These are phyloP conservation scores for Dentipellis fragilis DNA, from an alignment of 768 basidiomycete genomes.

Conservation along the genomic window DNA sequence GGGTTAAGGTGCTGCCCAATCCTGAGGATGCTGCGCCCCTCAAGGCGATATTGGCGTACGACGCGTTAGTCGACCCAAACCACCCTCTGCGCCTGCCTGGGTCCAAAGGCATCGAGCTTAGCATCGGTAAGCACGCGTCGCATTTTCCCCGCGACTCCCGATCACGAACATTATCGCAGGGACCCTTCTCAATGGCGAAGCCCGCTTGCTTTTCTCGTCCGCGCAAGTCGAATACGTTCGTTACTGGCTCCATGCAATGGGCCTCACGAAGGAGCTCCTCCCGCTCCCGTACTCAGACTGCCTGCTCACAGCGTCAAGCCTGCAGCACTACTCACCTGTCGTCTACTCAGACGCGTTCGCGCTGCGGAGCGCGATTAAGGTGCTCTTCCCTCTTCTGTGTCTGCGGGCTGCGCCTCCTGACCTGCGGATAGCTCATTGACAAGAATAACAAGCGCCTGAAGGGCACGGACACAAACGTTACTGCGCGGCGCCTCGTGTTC, in stretches of 20 bases:
- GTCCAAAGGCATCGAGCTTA: conserved; percentile 59
- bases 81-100: conserved; percentile 63
- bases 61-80: conserved; percentile 56
- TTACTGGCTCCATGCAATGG: conserved; percentile 74
- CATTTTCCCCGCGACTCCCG: neutral
- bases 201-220: conserved; percentile 73
- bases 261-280: conserved; percentile 50
- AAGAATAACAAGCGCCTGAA: conserved; percentile 76
- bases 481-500: conserved; percentile 50
- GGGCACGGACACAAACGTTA: conserved; percentile 45
- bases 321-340: conserved; percentile 50
- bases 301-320: conserved; percentile 48
- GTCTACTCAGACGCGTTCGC: conserved; percentile 43
- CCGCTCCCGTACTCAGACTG: conserved; percentile 74
- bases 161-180: conserved; percentile 25
- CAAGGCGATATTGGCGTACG: conserved; percentile 64
- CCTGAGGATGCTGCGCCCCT: conserved; percentile 49
- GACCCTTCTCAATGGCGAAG: conserved; percentile 61
- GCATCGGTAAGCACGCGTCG: conserved; percentile 38
- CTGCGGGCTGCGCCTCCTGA: neutral
- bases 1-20: conserved; percentile 49
- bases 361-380: conserved; percentile 54
- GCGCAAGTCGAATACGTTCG: conserved; percentile 78
- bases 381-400: conserved; percentile 12
- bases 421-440: conserved; percentile 45